phyloP scores from a whole-genome alignment of 2,329 filamentous ascomycete species.

The Emergomyces pasteurianus region DNA sequence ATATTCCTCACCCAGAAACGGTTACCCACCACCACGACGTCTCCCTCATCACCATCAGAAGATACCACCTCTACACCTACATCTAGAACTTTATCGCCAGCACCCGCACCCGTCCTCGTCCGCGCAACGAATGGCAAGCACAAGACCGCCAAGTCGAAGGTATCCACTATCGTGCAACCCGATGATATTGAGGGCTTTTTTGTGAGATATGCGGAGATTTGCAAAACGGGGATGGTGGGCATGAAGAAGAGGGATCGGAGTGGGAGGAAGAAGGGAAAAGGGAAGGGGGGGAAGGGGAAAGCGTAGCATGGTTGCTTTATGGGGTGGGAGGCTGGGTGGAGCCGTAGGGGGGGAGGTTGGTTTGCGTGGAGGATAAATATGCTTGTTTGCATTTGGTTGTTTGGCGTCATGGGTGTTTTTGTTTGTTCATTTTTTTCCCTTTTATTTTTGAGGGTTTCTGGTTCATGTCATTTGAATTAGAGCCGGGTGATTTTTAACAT shows the following conservation, averaged over 20 bases:
- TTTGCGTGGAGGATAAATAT: not conserved
- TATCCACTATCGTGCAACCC: conserved; percentile 72
- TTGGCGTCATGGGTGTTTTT: not conserved
- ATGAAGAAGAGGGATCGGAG: conserved; percentile 90
- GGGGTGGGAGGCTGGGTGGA: not conserved
- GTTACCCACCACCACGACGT: conserved; percentile 11
- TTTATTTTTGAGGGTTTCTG: not conserved
- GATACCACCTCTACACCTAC: conserved; percentile 39
- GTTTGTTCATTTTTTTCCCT: no score
- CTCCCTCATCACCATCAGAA: conserved; percentile 32
- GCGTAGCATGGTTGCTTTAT: conserved; percentile 44
- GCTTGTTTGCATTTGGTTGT: not conserved
- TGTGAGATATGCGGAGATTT: conserved; percentile 73
- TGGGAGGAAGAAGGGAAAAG: conserved; percentile 68
- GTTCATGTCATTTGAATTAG: not conserved
- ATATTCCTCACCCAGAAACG: conserved; percentile 35
- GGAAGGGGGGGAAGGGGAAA: conserved; percentile 50
- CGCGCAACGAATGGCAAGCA: conserved; percentile 72
- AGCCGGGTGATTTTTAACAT: not conserved
- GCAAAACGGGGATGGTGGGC: conserved; percentile 75
- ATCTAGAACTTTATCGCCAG: conserved; percentile 14
- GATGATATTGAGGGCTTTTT: conserved; percentile 73
- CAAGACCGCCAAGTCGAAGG: conserved; percentile 54
- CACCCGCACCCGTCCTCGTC: conserved; percentile 61
- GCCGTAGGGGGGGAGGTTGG: not conserved